A percentile compares a stretch with the other conserved stretches of the same genome.
phyloP scores from a whole-genome alignment of 192 early-diverging fungal species.

The Coemansia sp. region DNA sequence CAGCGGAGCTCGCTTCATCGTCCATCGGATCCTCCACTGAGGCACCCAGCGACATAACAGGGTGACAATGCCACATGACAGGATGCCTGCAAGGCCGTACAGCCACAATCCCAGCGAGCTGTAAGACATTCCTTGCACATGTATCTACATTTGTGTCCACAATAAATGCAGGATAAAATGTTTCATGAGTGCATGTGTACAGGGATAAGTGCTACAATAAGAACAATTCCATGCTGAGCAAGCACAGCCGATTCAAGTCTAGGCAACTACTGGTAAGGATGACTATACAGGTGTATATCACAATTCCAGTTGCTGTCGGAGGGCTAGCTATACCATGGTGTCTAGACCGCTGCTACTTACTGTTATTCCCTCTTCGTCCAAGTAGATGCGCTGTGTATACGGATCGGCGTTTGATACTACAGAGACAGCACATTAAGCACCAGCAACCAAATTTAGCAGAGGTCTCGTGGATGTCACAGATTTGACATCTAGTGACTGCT shows the following conservation, averaged over 20 bases:
- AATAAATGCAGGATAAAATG: not conserved
- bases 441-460: not conserved
- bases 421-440: not conserved
- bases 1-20: constrained; percentile 63
- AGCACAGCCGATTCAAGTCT: not conserved
- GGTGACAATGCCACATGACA: constrained; percentile 70
- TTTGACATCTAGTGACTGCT: not conserved
- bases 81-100: constrained; percentile 65
- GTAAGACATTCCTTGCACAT: constrained; percentile 64
- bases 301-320: not conserved
- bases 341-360: constrained; percentile 20
- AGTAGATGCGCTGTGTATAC: constrained; percentile 52
- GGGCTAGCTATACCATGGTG: not conserved
- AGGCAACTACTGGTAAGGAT: not conserved
- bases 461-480: not conserved
- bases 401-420: constrained; percentile 43
- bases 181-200: not conserved
- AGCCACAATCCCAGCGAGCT: constrained; percentile 51
- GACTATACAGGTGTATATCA: not conserved
- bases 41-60: constrained; percentile 88
- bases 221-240: not conserved
- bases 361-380: constrained; percentile 72
- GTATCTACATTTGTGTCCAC: not conserved
- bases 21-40: constrained; percentile 67
- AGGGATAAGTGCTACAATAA: not conserved